phyloP scores from a whole-genome alignment of 2,329 filamentous ascomycete genomes.

The Fusarium compactum region DNA sequence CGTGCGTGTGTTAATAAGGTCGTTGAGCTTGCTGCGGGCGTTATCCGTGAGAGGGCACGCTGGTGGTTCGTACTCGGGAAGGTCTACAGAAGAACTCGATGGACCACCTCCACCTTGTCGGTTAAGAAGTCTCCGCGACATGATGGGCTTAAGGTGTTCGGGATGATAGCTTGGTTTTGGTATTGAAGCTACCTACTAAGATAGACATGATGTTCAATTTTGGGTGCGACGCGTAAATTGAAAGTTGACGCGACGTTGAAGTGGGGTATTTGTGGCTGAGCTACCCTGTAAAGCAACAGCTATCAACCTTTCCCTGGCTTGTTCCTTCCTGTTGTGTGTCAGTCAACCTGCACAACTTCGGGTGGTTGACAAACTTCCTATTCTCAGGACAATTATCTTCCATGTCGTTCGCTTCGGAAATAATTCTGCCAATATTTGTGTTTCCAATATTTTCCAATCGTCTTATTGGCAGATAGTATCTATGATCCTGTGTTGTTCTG shows the following conservation, averaged over 20 bases:
- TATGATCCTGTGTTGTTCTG: neutral
- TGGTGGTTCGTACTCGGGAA: conserved; percentile 66
- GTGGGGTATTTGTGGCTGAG: neutral
- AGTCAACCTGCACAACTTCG: neutral
- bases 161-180: conserved; percentile 10
- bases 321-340: neutral
- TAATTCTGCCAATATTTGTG: neutral
- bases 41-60: conserved; percentile 58
- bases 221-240: conserved; percentile 31
- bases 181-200: conserved; percentile 3
- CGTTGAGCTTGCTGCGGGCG: conserved; percentile 55
- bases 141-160: conserved; percentile 22
- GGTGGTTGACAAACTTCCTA: neutral
- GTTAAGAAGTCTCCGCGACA: conserved; percentile 53
- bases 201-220: neutral
- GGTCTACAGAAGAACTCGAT: conserved; percentile 40
- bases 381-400: neutral
- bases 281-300: conserved; percentile 3
- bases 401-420: neutral
- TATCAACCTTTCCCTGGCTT: neutral
- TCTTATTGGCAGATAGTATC: neutral
- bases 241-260: conserved; percentile 7
- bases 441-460: neutral
- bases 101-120: conserved; percentile 40
- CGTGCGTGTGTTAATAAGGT: conserved; percentile 58